Conservation (phyloP, 176 grass and related monocot genomes). For the Saccharum spontaneum region DNA sequence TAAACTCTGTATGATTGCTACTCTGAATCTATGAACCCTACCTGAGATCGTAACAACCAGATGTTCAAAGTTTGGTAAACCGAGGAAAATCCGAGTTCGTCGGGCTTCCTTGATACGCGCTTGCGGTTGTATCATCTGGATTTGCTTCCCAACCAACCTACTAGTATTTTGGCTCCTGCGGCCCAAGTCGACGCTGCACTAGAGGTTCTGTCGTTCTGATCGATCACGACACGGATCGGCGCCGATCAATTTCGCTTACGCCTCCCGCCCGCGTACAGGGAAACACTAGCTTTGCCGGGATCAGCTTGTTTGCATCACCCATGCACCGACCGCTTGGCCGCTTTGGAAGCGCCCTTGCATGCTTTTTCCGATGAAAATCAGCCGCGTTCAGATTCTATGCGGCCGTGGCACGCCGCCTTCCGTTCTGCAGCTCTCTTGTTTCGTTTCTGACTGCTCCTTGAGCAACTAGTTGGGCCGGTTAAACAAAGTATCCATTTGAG, state of each 20-base stretch:
- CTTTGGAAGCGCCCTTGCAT: neutral
- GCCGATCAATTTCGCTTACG: slow-evolving; percentile 5
- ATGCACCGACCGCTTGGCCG: neutral
- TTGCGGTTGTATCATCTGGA: neutral
- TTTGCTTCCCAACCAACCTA: slow-evolving; percentile 30
- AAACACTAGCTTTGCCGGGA: neutral
- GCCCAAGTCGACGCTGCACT: neutral
- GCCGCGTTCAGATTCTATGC: too few relatives aligned
- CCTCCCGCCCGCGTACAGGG: neutral
- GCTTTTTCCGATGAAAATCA: neutral
- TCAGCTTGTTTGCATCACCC: slow-evolving; percentile 8
- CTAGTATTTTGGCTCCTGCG: neutral
- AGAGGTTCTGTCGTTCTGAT: neutral
- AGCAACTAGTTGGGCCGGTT: too few relatives aligned
- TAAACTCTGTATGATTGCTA: too few relatives aligned
- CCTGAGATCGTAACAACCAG: too few relatives aligned
- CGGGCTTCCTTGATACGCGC: too few relatives aligned
- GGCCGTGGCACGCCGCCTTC: too few relatives aligned
- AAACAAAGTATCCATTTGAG: too few relatives aligned
- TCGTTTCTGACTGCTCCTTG: neutral
- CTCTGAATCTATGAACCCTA: too few relatives aligned
- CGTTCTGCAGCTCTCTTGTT: neutral
- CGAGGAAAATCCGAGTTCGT: neutral
- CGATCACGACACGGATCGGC: slow-evolving; percentile 14
- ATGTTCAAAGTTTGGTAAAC: too few relatives aligned